phyloP scores from a whole-genome alignment of 2,329 filamentous ascomycete species.

The Trichoderma pleuroti region DNA sequence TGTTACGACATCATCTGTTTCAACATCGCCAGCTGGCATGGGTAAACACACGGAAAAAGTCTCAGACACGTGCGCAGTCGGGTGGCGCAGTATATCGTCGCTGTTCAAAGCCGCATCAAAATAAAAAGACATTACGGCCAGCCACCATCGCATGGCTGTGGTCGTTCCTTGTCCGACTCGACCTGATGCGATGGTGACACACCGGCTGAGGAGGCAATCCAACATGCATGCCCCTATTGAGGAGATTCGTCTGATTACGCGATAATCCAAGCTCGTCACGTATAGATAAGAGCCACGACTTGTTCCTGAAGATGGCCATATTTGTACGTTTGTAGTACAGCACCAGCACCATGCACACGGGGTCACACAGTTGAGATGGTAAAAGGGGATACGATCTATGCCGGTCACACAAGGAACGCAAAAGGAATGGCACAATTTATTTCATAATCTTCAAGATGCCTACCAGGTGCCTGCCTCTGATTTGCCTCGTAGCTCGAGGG shows the following conservation, averaged over 20 bases:
- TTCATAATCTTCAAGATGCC: neutral
- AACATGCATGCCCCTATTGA: neutral
- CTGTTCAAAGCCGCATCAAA: neutral
- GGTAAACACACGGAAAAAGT: neutral
- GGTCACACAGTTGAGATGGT: neutral
- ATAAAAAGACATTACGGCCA: neutral
- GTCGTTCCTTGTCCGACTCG: neutral
- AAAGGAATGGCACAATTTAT: neutral
- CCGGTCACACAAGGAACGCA: neutral
- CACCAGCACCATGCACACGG: neutral
- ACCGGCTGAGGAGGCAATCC: neutral
- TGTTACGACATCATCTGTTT: neutral
- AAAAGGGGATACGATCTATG: neutral
- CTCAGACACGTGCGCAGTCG: conserved; percentile 3
- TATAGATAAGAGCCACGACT: neutral
- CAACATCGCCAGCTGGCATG: neutral
- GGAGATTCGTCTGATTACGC: neutral
- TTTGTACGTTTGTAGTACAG: neutral
- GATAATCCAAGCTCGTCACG: neutral
- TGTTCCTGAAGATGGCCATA: neutral
- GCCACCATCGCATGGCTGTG: neutral
- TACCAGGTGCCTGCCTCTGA: neutral
- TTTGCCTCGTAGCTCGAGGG: neutral
- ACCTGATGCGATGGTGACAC: neutral
- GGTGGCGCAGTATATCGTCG: conserved; percentile 1